Evolutionary conservation across 2,329 filamentous ascomycete species (phyloP).

Genomic region (Botrytis tulipae): DNA sequence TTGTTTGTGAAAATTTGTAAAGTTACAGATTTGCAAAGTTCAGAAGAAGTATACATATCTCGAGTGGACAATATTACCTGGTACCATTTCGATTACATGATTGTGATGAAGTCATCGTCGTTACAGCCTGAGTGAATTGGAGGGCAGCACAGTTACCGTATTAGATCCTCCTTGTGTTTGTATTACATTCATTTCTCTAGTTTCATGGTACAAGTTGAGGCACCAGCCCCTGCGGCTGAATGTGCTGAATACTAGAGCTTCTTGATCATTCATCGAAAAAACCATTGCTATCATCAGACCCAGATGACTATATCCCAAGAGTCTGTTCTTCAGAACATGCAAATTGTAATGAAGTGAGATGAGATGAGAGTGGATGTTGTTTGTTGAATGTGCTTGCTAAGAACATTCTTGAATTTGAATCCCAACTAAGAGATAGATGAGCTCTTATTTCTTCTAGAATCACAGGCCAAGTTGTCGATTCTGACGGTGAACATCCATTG

Average conservation of each 20-base stretch:
- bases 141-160: no score
- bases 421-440: no score
- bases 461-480: background rate
- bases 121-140: background rate
- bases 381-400: no score
- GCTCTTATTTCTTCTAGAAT: no score
- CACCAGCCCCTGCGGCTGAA: background rate
- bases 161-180: background rate
- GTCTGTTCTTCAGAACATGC: background rate
- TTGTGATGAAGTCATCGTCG: background rate
- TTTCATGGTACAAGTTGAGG: background rate
- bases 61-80: background rate
- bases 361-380: no score
- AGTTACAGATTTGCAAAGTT: background rate
- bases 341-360: background rate
- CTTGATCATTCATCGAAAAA: background rate
- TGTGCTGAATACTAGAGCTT: background rate
- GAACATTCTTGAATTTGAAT: no score
- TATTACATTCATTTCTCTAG: no score
- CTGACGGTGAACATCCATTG: background rate
- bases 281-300: background rate
- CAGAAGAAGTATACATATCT: background rate
- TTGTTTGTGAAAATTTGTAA: background rate
- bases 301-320: background rate
- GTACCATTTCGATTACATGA: background rate